phyloP scores from a whole-genome alignment of 331 rosid genomes.

The Stylosanthes scabra region DNA sequence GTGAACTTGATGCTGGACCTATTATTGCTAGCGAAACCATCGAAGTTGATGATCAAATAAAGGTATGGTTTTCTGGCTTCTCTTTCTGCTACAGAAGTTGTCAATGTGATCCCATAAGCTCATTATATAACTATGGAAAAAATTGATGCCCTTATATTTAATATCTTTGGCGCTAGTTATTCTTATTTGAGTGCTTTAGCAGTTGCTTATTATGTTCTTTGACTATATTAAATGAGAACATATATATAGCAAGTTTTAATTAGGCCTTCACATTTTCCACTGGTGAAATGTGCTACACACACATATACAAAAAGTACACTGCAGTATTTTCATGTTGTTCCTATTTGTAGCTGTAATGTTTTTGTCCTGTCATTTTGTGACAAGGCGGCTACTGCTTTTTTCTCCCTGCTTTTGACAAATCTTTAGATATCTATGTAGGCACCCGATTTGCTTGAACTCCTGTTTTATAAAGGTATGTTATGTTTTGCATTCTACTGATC shows the following conservation, averaged over 20 bases:
- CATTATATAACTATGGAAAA: background rate
- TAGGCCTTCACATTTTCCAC: background rate
- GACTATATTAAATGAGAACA: background rate
- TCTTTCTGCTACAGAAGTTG: conserved; percentile 11
- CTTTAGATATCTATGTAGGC: conserved; percentile 68
- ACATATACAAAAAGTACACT: background rate
- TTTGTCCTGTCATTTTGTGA: background rate
- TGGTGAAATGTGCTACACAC: background rate
- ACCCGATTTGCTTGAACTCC: conserved; percentile 78
- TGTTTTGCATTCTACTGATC: conserved; percentile 24
- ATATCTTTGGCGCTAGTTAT: background rate
- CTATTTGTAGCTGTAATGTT: conserved; percentile 10
- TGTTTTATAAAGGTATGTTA: conserved; percentile 71
- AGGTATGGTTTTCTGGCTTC: conserved; percentile 52
- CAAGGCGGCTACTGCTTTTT: conserved; percentile 18
- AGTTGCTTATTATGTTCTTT: conserved; percentile 3
- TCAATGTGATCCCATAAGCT: background rate
- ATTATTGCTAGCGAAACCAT: conserved; percentile 67
- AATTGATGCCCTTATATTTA: conserved; percentile 8
- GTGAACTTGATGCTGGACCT: conserved; percentile 94
- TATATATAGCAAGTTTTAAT: background rate
- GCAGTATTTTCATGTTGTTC: conserved; percentile 7
- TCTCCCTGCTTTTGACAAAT: conserved; percentile 40
- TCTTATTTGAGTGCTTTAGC: conserved; percentile 6
- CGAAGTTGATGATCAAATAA: conserved; percentile 72